phyloP scores from a whole-genome alignment of 148 eudicot species.

The Beta vulgaris region DNA sequence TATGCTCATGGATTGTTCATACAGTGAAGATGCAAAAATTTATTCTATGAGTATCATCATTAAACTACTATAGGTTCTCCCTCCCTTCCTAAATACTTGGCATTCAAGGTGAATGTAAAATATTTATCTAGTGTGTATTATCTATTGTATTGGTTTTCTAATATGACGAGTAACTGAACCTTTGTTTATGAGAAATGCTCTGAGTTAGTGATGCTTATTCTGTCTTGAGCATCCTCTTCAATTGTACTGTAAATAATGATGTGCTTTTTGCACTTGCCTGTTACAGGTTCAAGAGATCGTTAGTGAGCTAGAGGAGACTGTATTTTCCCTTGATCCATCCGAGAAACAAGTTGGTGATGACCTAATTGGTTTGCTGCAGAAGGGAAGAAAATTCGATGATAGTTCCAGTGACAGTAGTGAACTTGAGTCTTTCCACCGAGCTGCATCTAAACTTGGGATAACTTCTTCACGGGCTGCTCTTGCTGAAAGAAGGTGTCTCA shows the following conservation, averaged over 20 bases:
- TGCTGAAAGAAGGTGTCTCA: slow-evolving; percentile 84
- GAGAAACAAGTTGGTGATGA: slow-evolving; percentile 95
- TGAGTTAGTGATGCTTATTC: neutral
- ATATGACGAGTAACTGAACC: neutral
- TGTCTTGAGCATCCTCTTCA: neutral
- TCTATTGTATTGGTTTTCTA: neutral
- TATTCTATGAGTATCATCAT: neutral
- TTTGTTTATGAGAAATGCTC: neutral
- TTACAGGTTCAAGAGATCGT: slow-evolving; percentile 69
- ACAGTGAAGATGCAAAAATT: slow-evolving; percentile 6
- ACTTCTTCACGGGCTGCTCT: slow-evolving; percentile 94
- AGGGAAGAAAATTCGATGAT: slow-evolving; percentile 76
- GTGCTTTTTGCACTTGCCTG: neutral
- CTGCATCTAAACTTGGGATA: slow-evolving; percentile 77
- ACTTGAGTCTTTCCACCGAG: slow-evolving; percentile 89
- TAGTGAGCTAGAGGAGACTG: slow-evolving; percentile 60
- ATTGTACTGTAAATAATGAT: neutral
- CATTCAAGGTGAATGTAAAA: neutral
- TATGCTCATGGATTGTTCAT: neutral
- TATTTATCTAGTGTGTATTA: no score
- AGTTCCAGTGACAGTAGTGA: slow-evolving; percentile 61
- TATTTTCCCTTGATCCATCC: slow-evolving; percentile 65
- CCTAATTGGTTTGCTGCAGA: slow-evolving; percentile 77
- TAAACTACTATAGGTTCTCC: neutral
- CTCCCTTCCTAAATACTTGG: neutral